Conservation (phyloP, 2,329 filamentous ascomycete species). For the Penicillium sp. region DNA sequence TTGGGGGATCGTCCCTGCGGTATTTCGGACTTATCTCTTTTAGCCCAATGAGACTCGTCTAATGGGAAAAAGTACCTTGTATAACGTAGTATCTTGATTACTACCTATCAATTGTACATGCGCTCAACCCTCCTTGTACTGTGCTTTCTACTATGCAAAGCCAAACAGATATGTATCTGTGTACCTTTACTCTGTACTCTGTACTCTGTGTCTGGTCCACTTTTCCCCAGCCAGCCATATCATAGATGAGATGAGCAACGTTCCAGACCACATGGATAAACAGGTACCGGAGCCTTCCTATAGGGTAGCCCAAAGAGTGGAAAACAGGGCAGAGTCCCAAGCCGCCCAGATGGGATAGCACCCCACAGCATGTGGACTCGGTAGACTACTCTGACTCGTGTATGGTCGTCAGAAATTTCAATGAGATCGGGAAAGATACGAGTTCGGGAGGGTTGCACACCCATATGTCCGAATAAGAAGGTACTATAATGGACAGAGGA, state of each 20-base stretch:
- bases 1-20: slow-evolving; percentile 4
- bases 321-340: not conserved
- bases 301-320: not conserved
- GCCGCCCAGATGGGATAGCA: not conserved
- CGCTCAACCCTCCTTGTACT: too few species aligned
- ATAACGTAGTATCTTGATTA: not conserved
- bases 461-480: not conserved
- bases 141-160: not conserved
- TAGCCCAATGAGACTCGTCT: slow-evolving; percentile 13
- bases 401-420: slow-evolving; percentile 1
- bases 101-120: not conserved
- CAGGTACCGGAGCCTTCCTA: not conserved
- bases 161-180: not conserved
- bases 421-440: not conserved
- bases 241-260: not conserved
- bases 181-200: not conserved
- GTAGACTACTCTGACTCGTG: not conserved
- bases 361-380: not conserved
- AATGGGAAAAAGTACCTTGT: not conserved
- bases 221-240: not conserved
- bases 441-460: not conserved
- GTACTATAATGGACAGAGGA: not conserved
- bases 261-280: not conserved
- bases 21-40: not conserved
- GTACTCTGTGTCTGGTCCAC: not conserved